Base-by-base conservation (phyloP, 1,139 yeast genomes). In the Saccharomycopsis hybrid region DNA sequence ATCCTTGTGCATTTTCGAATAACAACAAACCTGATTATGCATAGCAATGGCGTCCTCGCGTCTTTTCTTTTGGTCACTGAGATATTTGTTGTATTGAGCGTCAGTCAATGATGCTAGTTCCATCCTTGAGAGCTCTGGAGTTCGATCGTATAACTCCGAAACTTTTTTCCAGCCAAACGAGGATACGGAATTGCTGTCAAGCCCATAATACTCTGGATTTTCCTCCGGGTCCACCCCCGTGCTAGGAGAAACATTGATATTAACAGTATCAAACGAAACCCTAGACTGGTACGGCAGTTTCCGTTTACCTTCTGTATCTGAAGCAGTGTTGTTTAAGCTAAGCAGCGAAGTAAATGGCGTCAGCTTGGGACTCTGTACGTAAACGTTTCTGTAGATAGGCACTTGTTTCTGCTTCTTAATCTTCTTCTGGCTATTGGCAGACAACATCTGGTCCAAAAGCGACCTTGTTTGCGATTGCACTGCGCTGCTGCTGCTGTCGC, bases 201-300 rank as follows among this genome's bases (percentile, higher is more conserved):
- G 31, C 11, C 65, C 44, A 42, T 57, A 57, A 42, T 59, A 62
- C 28, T 61, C 64, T 28, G 55, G 56, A 40, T 52, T 53, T 42
- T 55, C 59, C 11, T 57, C 61, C 39, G 56, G 54, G 38, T 49
- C 56, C 3, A 59, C 59, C n/a, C 59, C 58, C 7, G 54, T 58
- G 47, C 57, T 62, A n/a, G 60, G 63, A 31, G 59, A 58, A 47
- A 61, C 62, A 36, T 66, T 66, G 7, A 71, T 55, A 48, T 71
- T 67, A 18, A 74, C 72, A 2, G 78, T 73, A 56, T 74, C 78
- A 56, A 74, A 74, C 7, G 74, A 70, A 2, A 72, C 73, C 27
- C 66, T 52, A 4, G 60, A 39, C 27, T 46, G 43, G 39, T 46
- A 52, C 2, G 46, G 43, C n/a, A n/a, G n/a, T n/a, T n/a, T n/a